Evolutionary conservation across 2,329 filamentous ascomycete species (phyloP).

Genomic region (Huntiella abstrusa): DNA sequence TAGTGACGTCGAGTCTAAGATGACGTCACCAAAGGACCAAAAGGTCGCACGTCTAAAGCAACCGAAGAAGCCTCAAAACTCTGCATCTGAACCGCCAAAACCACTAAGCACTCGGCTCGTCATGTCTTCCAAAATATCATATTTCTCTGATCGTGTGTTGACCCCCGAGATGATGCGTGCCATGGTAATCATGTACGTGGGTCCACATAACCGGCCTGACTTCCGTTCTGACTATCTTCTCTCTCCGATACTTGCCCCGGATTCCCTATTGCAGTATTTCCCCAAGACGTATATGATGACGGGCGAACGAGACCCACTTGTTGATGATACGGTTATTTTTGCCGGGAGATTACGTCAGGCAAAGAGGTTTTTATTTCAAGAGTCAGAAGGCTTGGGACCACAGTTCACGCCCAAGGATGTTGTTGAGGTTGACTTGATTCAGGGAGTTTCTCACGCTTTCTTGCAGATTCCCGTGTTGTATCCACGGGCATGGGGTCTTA

Average conservation of each 20-base stretch:
- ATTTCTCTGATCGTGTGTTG: slow-evolving; percentile 88
- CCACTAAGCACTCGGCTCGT: slow-evolving; percentile 69
- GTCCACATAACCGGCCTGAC: slow-evolving; percentile 79
- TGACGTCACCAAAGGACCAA: not conserved
- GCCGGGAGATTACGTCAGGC: slow-evolving; percentile 62
- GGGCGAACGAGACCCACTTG: slow-evolving; percentile 82
- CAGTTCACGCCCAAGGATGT: slow-evolving; percentile 15
- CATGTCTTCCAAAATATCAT: slow-evolving; percentile 93
- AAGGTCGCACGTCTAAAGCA: not conserved
- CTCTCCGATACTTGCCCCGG: slow-evolving; percentile 76
- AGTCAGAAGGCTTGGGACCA: not conserved
- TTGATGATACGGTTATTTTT: slow-evolving; percentile 94
- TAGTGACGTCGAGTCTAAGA: slow-evolving; percentile 14
- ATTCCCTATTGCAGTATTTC: slow-evolving; percentile 64
- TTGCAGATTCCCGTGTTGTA: slow-evolving; percentile 79
- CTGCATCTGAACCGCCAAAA: slow-evolving; percentile 23
- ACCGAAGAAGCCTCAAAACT: slow-evolving; percentile 11
- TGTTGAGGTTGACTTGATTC: slow-evolving; percentile 64
- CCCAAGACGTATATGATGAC: slow-evolving; percentile 90
- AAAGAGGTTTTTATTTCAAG: slow-evolving; percentile 11
- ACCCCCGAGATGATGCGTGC: slow-evolving; percentile 97
- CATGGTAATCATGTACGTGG: slow-evolving; percentile 97
- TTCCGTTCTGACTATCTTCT: slow-evolving; percentile 83
- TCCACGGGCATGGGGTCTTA: slow-evolving; percentile 75
- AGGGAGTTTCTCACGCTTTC: slow-evolving; percentile 84